Evolutionary conservation across 2,329 filamentous ascomycete species (phyloP), one percentile per base, ranked within the genome.

Genomic region (Neocucurbitaria cava): DNA sequence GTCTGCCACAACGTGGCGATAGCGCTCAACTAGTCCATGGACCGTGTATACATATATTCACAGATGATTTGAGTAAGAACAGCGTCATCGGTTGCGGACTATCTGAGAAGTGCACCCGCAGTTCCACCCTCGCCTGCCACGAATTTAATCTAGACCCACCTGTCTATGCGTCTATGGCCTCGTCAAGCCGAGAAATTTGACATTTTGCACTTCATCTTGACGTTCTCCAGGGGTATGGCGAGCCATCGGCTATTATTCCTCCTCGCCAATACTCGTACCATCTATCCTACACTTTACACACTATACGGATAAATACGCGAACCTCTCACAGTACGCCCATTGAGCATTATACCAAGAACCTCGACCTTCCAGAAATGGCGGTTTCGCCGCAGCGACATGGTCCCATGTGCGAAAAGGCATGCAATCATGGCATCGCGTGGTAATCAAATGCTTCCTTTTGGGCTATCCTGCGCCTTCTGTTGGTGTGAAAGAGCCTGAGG

Each of bases 221-320:
- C 39, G 20, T n/a, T 43, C 43, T 28, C 45, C 11, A 40, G 40
- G 46, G 3, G 39, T 26, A 45, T 59, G 54, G 54, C 54, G 46
- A 49, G n/a, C 24, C 17, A 42, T 64, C 63, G 67, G 65, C 56
- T 70, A 69, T 66, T 64, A 54, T 54, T 54, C 41, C 50, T 48
- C 56, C 49, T 46, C 52, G 21, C 40, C 44, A 62, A 59, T 59
- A 54, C 60, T 63, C 49, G 42, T 33, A 53, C 55, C 60, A 67
- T 70, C 35, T 68, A 70, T 65, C 50, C 38, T 57, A 57, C 49
- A 62, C 52, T 65, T 46, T 58, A 58, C 46, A 59, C 58, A 66
- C 55, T 71, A 63, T 71, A 46, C 67, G 70, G 69, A n/a, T 73
- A 71, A 73, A 72, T 62, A 30, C 28, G 15, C 23, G 43, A 45